Percentiles rank a stretch among this genome's conserved stretches.
These are phyloP conservation scores for Tremellales sp. DNA, from an alignment of 1,284 basidiomycete species.

Conservation along the genomic window DNA sequence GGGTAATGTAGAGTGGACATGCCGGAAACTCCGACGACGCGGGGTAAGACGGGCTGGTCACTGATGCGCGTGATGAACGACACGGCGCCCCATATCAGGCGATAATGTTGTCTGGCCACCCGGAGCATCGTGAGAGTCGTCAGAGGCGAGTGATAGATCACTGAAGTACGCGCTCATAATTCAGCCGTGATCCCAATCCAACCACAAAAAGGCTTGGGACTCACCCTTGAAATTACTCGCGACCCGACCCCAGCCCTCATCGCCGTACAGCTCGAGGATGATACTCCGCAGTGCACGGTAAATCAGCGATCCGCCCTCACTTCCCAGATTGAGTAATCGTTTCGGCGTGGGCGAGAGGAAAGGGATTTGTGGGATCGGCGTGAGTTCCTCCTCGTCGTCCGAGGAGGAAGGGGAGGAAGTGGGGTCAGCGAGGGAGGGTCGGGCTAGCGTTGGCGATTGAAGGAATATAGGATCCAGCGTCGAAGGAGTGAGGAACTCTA, in stretches of 20 bases:
- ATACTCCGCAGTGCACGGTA: constrained; percentile 28
- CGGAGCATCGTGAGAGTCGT: constrained; percentile 43
- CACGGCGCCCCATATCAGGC: constrained; percentile 29
- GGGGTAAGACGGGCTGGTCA: constrained; percentile 25
- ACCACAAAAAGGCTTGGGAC: constrained; percentile 3
- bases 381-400: constrained; percentile 26
- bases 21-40: constrained; percentile 41
- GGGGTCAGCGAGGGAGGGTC: constrained; percentile 1
- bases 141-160: constrained; percentile 41
- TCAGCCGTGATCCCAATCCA: neutral
- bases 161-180: constrained; percentile 14
- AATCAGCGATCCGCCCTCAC: constrained; percentile 23
- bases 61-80: constrained; percentile 26
- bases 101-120: constrained; percentile 40
- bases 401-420: neutral
- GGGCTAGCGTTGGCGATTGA: neutral
- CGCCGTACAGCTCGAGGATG: constrained; percentile 40
- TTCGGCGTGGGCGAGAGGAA: constrained; percentile 21
- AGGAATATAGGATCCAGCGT: constrained; percentile 14
- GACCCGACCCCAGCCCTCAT: constrained; percentile 45
- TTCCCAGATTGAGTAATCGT: constrained; percentile 19
- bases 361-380: constrained; percentile 24
- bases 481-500: constrained; percentile 41
- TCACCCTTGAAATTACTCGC: constrained; percentile 40
- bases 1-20: no score